Evolutionary conservation across 2,329 filamentous ascomycete genomes (phyloP).

Genomic region (Alternaria atra): DNA sequence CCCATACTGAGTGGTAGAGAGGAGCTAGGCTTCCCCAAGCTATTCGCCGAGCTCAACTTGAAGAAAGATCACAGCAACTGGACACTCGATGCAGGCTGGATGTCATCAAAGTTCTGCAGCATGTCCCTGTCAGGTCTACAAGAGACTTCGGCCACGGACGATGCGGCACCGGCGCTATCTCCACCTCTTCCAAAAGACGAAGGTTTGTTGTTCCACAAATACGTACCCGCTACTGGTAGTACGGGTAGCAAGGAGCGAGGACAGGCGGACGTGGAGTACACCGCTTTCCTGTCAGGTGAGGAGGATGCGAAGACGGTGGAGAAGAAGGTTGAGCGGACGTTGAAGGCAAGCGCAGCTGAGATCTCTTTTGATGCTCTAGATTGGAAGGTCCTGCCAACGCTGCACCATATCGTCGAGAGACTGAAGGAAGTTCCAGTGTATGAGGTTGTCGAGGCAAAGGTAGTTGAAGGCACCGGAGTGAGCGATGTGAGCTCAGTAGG

Average conservation of each 20-base stretch:
- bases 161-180: neutral
- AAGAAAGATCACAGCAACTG: conserved; percentile 49
- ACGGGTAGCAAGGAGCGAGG: conserved; percentile 53
- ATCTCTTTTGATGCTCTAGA: conserved; percentile 61
- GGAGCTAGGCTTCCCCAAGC: conserved; percentile 69
- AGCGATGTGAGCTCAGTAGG: conserved; percentile 55
- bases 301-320: conserved; percentile 45
- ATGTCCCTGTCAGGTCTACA: conserved; percentile 39
- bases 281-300: conserved; percentile 52
- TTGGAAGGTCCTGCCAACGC: conserved; percentile 66
- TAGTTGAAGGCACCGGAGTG: conserved; percentile 65
- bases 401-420: conserved; percentile 65
- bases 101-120: conserved; percentile 45
- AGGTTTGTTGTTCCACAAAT: conserved; percentile 65
- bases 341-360: conserved; percentile 53
- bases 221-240: conserved; percentile 64
- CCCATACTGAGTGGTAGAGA: conserved; percentile 68
- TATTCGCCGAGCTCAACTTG: conserved; percentile 63
- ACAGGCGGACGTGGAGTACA: conserved; percentile 64
- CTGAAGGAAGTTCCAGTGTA: conserved; percentile 67
- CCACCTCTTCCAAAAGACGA: conserved; percentile 47
- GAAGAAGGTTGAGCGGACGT: conserved; percentile 47
- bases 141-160: conserved; percentile 19
- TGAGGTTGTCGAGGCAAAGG: conserved; percentile 63
- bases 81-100: conserved; percentile 52